Evolutionary conservation across 306 rosid species (phyloP).

Genomic region (Quercus parvula): DNA sequence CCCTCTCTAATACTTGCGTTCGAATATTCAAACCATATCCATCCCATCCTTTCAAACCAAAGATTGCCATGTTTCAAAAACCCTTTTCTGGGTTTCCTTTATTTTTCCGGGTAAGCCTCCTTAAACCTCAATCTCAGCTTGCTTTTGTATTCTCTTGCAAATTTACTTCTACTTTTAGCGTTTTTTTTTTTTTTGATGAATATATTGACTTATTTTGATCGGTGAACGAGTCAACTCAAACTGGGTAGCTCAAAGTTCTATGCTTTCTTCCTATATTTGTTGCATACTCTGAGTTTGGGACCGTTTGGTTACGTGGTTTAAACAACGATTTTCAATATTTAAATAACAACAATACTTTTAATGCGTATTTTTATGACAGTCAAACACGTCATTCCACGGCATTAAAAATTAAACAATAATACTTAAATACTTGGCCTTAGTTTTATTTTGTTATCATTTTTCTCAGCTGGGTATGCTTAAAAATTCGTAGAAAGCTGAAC

Average conservation of each 20-base stretch:
- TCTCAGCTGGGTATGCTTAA: neutral
- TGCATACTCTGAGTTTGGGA: neutral
- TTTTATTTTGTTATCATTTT: too few species aligned
- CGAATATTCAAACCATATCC: neutral
- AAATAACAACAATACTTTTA: too few species aligned
- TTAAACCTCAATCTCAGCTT: constrained; percentile 27
- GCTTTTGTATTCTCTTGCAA: neutral
- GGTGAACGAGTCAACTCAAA: constrained; percentile 12
- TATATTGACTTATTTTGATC: neutral
- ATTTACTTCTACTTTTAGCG: neutral
- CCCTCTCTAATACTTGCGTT: neutral
- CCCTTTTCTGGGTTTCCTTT: neutral
- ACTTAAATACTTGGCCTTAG: too few species aligned
- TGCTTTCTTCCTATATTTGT: neutral
- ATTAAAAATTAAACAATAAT: too few species aligned
- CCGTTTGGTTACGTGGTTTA: too few species aligned
- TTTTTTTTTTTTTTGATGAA: neutral
- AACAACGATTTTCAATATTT: too few species aligned
- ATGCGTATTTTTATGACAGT: too few species aligned
- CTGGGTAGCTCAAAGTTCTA: constrained; percentile 1
- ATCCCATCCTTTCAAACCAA: neutral
- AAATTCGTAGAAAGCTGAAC: neutral
- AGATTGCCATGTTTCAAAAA: constrained; percentile 13
- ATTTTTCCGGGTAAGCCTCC: neutral
- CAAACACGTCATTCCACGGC: fast-evolving